Percentiles rank a stretch among this genome's conserved stretches.
These are phyloP conservation scores for Parietaria judaica DNA, from an alignment of 306 rosid species.

Conservation along the genomic window DNA sequence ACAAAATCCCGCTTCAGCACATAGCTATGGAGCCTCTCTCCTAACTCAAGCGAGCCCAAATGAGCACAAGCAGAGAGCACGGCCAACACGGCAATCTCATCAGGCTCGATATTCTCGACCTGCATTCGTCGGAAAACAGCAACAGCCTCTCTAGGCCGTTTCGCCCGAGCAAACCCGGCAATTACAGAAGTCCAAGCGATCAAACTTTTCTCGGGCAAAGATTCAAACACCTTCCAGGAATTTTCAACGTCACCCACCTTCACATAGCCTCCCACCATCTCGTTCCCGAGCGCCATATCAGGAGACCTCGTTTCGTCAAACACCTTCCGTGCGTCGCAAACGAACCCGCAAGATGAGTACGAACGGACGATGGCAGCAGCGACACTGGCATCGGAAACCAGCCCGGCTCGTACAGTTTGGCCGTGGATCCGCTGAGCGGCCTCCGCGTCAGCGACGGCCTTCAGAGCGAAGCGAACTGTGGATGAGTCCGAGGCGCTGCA, in stretches of 20 bases:
- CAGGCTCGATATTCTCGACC: constrained; percentile 46
- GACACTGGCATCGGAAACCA: constrained; percentile 22
- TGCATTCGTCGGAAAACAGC: constrained; percentile 45
- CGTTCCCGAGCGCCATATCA: constrained; percentile 39
- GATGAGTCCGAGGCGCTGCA: constrained; percentile 42
- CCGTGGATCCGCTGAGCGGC: constrained; percentile 44
- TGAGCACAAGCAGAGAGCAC: constrained; percentile 67
- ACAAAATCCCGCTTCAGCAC: constrained; percentile 29
- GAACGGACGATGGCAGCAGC: constrained; percentile 39
- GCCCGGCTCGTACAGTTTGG: constrained; percentile 37
- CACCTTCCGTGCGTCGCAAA: constrained; percentile 41
- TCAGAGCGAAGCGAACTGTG: constrained; percentile 49
- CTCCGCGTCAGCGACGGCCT: constrained; percentile 25
- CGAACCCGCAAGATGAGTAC: constrained; percentile 40
- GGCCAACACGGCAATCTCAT: constrained; percentile 46
- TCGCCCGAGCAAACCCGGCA: constrained; percentile 38
- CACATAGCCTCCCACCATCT: constrained; percentile 49
- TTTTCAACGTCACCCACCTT: constrained; percentile 39
- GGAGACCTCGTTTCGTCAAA: constrained; percentile 27
- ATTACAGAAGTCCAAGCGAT: constrained; percentile 59
- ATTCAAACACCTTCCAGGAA: constrained; percentile 47
- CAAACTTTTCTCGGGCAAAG: constrained; percentile 42
- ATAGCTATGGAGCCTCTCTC: constrained; percentile 58
- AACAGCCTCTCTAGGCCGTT: constrained; percentile 45
- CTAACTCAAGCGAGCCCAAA: constrained; percentile 57